Evolutionary conservation across 2,329 filamentous ascomycete species (phyloP).

Genomic region (Coniochaeta sp.): DNA sequence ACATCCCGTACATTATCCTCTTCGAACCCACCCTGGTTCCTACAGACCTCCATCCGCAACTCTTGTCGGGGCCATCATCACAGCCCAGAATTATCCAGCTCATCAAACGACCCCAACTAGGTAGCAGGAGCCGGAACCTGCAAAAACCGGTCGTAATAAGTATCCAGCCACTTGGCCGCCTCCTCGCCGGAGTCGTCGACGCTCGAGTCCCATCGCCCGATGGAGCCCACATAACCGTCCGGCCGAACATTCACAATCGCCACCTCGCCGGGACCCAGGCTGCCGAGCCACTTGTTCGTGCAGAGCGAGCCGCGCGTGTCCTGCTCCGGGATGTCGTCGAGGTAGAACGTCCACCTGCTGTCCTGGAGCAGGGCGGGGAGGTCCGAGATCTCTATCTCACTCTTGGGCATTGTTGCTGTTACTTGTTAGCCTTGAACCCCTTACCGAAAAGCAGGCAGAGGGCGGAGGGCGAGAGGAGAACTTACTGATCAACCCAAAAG

Average conservation of each 20-base stretch:
- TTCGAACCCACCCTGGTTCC: neutral
- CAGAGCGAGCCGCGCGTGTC: constrained; percentile 46
- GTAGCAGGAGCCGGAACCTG: constrained; percentile 32
- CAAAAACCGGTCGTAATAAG: constrained; percentile 48
- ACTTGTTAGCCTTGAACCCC: neutral
- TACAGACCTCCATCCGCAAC: too few species aligned
- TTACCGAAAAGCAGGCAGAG: neutral
- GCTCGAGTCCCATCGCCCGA: constrained; percentile 46
- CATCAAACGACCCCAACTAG: neutral
- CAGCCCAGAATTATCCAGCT: neutral
- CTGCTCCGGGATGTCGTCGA: constrained; percentile 56
- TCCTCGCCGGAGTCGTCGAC: constrained; percentile 42
- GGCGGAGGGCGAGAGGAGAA: neutral
- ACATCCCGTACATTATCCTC: neutral
- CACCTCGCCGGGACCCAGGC: constrained; percentile 47
- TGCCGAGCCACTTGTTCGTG: constrained; percentile 64
- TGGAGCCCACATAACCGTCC: constrained; percentile 66
- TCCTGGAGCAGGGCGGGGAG: constrained; percentile 55
- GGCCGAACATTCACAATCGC: constrained; percentile 63
- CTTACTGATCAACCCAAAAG: constrained; percentile 61
- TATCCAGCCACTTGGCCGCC: constrained; percentile 47
- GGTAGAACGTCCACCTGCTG: constrained; percentile 65
- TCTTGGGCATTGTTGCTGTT: constrained; percentile 52
- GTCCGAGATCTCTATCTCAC: constrained; percentile 57
- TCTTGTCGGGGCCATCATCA: too few species aligned